These are phyloP conservation scores for Rhynchospora tenuis DNA, from an alignment of 176 grass and related monocot species.

Conservation along the genomic window DNA sequence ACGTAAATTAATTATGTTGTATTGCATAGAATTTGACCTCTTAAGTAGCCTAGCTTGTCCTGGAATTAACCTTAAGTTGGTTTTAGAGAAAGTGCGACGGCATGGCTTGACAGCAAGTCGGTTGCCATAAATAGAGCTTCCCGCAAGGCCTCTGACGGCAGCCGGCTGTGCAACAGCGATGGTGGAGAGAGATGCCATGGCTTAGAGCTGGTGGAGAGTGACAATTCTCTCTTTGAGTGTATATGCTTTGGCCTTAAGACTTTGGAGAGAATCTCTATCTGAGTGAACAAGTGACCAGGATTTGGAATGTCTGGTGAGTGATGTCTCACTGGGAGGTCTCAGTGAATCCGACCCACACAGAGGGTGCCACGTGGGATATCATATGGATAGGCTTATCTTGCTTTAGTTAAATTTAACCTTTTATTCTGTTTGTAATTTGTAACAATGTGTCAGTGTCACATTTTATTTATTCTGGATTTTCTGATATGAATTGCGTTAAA, in stretches of 20 bases:
- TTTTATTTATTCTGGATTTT: not conserved
- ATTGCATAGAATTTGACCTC: no score
- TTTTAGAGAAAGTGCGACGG: conserved; percentile 28
- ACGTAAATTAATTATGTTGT: not conserved
- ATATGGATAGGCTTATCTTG: conserved; percentile 74
- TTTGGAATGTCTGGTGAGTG: conserved; percentile 26
- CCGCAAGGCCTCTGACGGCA: conserved; percentile 63
- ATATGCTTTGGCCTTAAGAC: not conserved
- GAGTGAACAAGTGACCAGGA: conserved; percentile 21
- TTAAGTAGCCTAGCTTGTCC: not conserved
- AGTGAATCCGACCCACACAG: conserved; percentile 28
- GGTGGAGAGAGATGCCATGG: conserved; percentile 84
- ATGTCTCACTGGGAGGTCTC: conserved; percentile 17
- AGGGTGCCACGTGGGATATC: conserved; percentile 32
- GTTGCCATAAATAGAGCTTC: conserved; percentile 74
- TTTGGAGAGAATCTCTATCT: conserved; percentile 29
- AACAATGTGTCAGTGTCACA: not conserved
- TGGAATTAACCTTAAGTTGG: conserved; percentile 38
- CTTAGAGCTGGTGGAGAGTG: not conserved
- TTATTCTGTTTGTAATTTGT: not conserved
- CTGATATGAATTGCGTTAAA: not conserved
- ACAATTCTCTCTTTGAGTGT: not conserved
- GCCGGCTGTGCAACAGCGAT: conserved; percentile 57
- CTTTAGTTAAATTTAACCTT: not conserved
- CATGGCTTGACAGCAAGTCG: conserved; percentile 49